A percentile compares a stretch with the other conserved stretches of the same genome.
Conservation (phyloP, 768 basidiomycete species). For the Clathrus columnatus region DNA sequence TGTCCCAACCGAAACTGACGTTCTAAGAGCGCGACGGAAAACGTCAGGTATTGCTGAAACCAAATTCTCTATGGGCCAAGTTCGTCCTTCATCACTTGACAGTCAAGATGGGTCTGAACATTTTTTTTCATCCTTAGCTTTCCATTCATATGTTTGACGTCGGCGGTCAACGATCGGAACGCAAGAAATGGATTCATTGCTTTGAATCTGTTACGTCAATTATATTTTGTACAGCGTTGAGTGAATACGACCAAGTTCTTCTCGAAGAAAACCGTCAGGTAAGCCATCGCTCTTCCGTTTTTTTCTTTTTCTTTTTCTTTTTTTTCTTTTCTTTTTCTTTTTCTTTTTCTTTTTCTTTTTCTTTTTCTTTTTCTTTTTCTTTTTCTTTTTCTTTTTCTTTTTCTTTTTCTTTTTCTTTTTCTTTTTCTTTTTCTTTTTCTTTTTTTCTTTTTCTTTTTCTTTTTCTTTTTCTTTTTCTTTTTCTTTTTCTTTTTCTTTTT, state of each 20-base stretch:
- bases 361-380: not conserved
- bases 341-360: not conserved
- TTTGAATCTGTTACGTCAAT: slow-evolving; percentile 76
- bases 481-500: not conserved
- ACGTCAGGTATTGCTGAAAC: slow-evolving; percentile 90
- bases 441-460: not conserved
- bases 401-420: not conserved
- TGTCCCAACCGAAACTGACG: slow-evolving; percentile 77
- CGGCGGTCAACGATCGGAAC: slow-evolving; percentile 70
- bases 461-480: not conserved
- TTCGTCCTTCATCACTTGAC: slow-evolving; percentile 18
- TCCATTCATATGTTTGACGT: slow-evolving; percentile 68
- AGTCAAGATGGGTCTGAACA: not conserved
- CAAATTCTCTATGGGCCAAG: slow-evolving; percentile 57
- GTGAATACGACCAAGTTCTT: slow-evolving; percentile 67
- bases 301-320: not conserved
- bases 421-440: not conserved
- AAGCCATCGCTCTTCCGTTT: slow-evolving; percentile 2
- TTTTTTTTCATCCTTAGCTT: not conserved
- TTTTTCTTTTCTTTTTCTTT: not conserved
- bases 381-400: not conserved
- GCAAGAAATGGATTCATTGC: slow-evolving; percentile 78
- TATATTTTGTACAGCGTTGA: slow-evolving; percentile 69
- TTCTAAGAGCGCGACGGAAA: slow-evolving; percentile 81
- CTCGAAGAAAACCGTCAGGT: slow-evolving; percentile 43